Evolutionary conservation across 140 eudicot species (phyloP), one percentile per base, ranked within the genome.

Genomic region (Anethum foeniculum): DNA sequence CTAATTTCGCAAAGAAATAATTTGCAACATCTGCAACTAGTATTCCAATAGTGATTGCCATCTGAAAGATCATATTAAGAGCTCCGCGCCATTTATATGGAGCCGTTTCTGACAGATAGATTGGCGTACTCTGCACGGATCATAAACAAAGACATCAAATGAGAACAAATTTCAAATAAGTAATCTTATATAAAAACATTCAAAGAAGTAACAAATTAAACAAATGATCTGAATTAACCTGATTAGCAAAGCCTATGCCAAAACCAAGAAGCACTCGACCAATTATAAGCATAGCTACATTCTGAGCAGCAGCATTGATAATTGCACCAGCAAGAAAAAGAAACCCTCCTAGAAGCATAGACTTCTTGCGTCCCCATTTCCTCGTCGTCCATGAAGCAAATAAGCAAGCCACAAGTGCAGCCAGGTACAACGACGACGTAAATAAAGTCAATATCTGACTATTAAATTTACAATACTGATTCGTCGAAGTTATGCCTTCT

Each of bases 31-130:
- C 90, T 75, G 98, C 98, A 21, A 90, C 91, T 11, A 94, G 75
- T 75, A 94, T 91, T 44, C 98, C 98, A 3, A 94, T 81, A 10
- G 97, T 91, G 90, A 91, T 90, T 11, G 96, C 92, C n/a, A 94
- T 77, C 4, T 94, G 98, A 60, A 94, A 94, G 1, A 91, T 93
- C 34, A 90, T 94, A 87, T 94, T 94, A 16, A 94, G 94, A 3
- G 97, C 88, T 64, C 98, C 98, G 81, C 97, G 86, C 80, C 84
- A 91, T 82, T 89, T 90, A 90, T 87, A 90, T 0, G 98, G 98
- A 6, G 98, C 98, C 96, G 92, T 94, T 79, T 94, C 98, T 2
- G 97, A 93, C 3, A 93, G 90, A 85, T 93, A 93, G 18, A 93
- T 86, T 4, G 98, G 98, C 21, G 91, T 97, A 13, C 96, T 85